A percentile compares a stretch with the other conserved stretches of the same genome.
Conservation (phyloP, 2,329 filamentous ascomycete species). For the Cladophialophora carrionii region DNA sequence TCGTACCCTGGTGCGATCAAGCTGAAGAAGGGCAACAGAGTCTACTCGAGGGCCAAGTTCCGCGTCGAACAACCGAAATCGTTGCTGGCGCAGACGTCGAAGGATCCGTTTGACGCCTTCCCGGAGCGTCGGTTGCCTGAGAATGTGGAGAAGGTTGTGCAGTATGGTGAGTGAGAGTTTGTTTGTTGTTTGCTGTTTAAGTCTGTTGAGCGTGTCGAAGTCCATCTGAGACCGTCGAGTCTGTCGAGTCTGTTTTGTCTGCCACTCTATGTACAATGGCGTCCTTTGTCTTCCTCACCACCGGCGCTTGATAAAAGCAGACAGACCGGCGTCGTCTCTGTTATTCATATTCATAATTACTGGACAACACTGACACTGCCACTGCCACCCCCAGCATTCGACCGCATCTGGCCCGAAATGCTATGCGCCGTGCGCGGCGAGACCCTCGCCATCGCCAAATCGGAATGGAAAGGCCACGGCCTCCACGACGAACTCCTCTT, state of each 20-base stretch:
- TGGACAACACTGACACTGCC: too few relatives aligned
- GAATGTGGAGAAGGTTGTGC: constrained; percentile 8
- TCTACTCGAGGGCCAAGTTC: neutral
- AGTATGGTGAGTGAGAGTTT: constrained; percentile 5
- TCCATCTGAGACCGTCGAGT: too few relatives aligned
- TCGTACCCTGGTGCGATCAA: too few relatives aligned
- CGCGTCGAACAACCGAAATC: neutral
- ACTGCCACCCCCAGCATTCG: neutral
- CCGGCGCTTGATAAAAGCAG: too few relatives aligned
- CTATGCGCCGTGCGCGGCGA: constrained; percentile 10
- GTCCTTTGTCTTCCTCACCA: too few relatives aligned
- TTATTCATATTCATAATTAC: too few relatives aligned
- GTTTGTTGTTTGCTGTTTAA: too few relatives aligned
- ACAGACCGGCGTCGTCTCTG: too few relatives aligned
- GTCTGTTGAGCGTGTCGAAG: too few relatives aligned
- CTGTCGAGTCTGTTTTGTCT: too few relatives aligned
- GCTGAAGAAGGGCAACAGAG: neutral
- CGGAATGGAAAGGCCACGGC: constrained; percentile 7
- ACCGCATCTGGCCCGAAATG: constrained; percentile 14
- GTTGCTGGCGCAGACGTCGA: constrained; percentile 1
- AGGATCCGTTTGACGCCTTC: constrained; percentile 8
- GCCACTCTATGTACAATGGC: too few relatives aligned
- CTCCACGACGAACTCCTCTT: constrained; percentile 8
- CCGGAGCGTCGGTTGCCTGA: constrained; percentile 5
- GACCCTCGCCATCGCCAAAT: constrained; percentile 6